Conservation (phyloP, 106 monocot species). For the Phalaenopsis aphrodite region DNA sequence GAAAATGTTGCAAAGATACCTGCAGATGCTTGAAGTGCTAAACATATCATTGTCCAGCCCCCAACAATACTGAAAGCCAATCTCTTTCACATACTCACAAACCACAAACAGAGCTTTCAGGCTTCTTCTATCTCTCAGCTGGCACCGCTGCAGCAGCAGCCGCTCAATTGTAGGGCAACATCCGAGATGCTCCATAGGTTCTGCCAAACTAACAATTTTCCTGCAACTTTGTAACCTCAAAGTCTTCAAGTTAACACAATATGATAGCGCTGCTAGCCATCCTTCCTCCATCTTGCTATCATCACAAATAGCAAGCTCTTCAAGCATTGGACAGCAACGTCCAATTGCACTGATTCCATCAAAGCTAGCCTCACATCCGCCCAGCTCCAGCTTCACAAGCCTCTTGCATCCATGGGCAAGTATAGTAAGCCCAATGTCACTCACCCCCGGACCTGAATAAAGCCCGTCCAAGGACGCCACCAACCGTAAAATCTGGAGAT, state of each 20-base stretch:
- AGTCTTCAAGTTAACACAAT: constrained; percentile 80
- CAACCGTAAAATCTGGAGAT: constrained; percentile 74
- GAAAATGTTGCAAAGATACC: constrained; percentile 28
- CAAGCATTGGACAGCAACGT: constrained; percentile 82
- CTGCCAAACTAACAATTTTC: constrained; percentile 67
- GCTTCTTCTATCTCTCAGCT: constrained; percentile 66
- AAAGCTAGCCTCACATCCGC: constrained; percentile 79
- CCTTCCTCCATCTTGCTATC: constrained; percentile 77
- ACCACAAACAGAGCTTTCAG: constrained; percentile 60
- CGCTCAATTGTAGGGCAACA: constrained; percentile 70
- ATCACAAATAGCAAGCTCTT: constrained; percentile 68
- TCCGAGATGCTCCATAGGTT: constrained; percentile 65
- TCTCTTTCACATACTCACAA: constrained; percentile 67
- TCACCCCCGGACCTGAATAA: constrained; percentile 49
- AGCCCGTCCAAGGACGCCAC: constrained; percentile 56
- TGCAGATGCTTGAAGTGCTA: constrained; percentile 44
- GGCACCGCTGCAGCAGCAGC: constrained; percentile 76
- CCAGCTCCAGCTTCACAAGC: constrained; percentile 74
- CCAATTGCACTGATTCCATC: constrained; percentile 88
- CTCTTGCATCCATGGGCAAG: constrained; percentile 89
- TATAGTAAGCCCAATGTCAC: constrained; percentile 89
- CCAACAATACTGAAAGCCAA: constrained; percentile 84
- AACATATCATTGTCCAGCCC: constrained; percentile 82
- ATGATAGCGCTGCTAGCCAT: constrained; percentile 70
- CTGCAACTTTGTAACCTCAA: constrained; percentile 53